Base-by-base conservation (phyloP, 192 early-diverging fungal species). In the Linnemannia zychae region DNA sequence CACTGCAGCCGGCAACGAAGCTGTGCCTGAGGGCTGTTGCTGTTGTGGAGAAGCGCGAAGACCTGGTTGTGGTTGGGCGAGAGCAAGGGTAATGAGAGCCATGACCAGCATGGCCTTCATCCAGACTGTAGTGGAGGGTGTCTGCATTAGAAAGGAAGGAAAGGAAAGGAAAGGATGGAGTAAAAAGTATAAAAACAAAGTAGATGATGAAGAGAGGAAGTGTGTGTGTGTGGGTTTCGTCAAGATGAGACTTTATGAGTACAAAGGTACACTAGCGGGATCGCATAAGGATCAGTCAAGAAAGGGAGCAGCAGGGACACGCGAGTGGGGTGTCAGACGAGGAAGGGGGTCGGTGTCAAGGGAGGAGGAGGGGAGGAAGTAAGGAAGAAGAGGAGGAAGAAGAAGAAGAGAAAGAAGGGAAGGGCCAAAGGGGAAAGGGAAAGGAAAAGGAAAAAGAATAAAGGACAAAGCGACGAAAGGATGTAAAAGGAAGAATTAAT, bases 311-410 rank as follows among this genome's bases (percentile, higher is more conserved):
- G 22, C 18, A 53, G 20, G 28, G 57, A 63, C 57, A 63, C 28
- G 28, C 57, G 57, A 63, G 57, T 63, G 52, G 22, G 52, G 28
- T 9, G 57, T 63, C 57, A 63, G 57, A 63, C 57, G 57, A 63
- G 57, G 57, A 31, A 60, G n/a, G 53, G 53, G 53, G 22, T n/a
- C n/a, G n/a, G n/a, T 4, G 22, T 20, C 20, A n/a, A 57, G 52
- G 11, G 28, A 28, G 24, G 24, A 60, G 57, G 57, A 70, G 38
- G 46, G 38, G 50, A 50, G n/a, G 13, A 17, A 40, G 69, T 15
- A 36, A 18, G 17, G 17, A 33, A 46, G 11, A 36, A 34, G 17
- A 37, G 13, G n/a, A 24, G 44, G 31, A 44, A 24, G 34, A 7
- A 1, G 66, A 47, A 40, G 11, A 33, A 28, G 16, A 20, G 24